These are phyloP conservation scores for Candida tetrigidarum DNA, from an alignment of 1,139 yeast species.

Conservation along the genomic window DNA sequence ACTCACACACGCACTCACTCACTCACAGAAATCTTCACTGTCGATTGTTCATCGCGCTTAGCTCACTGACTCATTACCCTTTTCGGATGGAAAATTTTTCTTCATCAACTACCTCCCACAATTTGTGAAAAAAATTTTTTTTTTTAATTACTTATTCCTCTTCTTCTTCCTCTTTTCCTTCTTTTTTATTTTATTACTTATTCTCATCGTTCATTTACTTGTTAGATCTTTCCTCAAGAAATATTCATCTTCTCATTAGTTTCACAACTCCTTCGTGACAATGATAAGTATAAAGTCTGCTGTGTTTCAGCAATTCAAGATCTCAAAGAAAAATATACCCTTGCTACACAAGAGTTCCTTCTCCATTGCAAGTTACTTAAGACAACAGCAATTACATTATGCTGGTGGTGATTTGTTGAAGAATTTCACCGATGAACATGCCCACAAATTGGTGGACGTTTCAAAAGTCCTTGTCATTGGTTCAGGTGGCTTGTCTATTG, in stretches of 20 bases:
- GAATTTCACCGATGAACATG: conserved; percentile 36
- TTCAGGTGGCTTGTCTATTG: conserved; percentile 98
- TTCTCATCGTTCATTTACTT: not conserved
- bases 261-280: not conserved
- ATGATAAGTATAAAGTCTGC: conserved; percentile 9
- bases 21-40: no score
- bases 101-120: not conserved
- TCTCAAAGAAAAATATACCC: conserved; percentile 3
- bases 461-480: conserved; percentile 96
- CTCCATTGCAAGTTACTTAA: not conserved
- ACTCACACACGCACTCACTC: no score
- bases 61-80: conserved; percentile 7
- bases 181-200: not conserved
- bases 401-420: conserved; percentile 50
- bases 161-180: not conserved
- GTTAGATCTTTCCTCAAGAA: not conserved
- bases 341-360: conserved; percentile 2
- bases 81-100: conserved; percentile 7
- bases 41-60: conserved; percentile 8
- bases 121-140: not conserved
- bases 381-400: conserved; percentile 15
- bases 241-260: not conserved
- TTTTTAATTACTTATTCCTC: not conserved
- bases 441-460: conserved; percentile 74
- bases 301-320: conserved; percentile 6